Percentiles rank a stretch among this genome's conserved stretches.
Evolutionary conservation across 768 basidiomycete species (phyloP).

Genomic region (Pisolithus sp.): DNA sequence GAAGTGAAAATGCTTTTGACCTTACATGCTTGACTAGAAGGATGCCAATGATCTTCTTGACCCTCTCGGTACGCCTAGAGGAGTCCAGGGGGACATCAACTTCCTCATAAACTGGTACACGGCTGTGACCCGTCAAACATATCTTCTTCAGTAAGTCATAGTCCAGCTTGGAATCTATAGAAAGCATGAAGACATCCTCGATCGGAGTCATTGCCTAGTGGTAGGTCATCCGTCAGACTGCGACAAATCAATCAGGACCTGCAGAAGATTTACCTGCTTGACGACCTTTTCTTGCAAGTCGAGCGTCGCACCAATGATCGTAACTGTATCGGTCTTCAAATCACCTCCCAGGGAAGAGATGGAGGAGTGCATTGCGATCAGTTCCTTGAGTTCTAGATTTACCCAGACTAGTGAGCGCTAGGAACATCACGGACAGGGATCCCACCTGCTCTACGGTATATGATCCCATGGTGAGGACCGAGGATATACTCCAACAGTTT

Average conservation of each 20-base stretch:
- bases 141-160: constrained; percentile 73
- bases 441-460: constrained; percentile 69
- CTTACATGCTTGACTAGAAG: constrained; percentile 74
- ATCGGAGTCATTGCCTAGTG: constrained; percentile 77
- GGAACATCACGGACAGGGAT: neutral
- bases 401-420: neutral
- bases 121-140: constrained; percentile 73
- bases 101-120: constrained; percentile 78
- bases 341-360: constrained; percentile 76
- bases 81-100: constrained; percentile 48
- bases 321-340: constrained; percentile 78
- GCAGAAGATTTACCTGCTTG: constrained; percentile 38
- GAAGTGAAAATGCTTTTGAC: neutral
- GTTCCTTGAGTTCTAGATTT: constrained; percentile 67
- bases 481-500: constrained; percentile 73
- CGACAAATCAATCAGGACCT: too few relatives aligned
- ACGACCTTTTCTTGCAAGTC: constrained; percentile 87
- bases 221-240: neutral
- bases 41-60: constrained; percentile 82
- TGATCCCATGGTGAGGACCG: constrained; percentile 84
- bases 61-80: constrained; percentile 38
- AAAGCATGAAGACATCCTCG: constrained; percentile 77
- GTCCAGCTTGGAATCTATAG: constrained; percentile 77
- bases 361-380: constrained; percentile 83
- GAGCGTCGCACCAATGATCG: constrained; percentile 84